Evolutionary conservation across 176 grass and related monocot species (phyloP).

Genomic region (Alopecurus myosuroides): DNA sequence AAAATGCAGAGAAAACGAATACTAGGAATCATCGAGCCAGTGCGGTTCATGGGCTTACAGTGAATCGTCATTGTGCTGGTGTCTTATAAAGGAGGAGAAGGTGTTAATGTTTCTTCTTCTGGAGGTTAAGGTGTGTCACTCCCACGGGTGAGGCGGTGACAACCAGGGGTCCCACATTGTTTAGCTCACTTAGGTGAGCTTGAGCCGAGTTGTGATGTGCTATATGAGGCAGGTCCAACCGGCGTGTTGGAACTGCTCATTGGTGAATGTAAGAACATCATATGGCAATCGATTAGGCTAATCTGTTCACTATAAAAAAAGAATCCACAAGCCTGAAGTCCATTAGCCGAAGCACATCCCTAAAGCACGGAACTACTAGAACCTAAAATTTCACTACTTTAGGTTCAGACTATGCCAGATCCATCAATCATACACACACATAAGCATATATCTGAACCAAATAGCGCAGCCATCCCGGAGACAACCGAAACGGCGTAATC

Average conservation of each 20-base stretch:
- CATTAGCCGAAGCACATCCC: not conserved
- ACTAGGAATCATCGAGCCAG: not conserved
- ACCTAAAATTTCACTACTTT: not conserved
- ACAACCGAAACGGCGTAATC: not conserved
- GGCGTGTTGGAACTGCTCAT: not conserved
- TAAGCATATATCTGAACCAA: not conserved
- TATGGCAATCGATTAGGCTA: not conserved
- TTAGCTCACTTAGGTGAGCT: not conserved
- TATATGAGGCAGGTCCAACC: not conserved
- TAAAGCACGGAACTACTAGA: constrained; percentile 17
- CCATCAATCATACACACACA: not conserved
- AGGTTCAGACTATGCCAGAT: constrained; percentile 5
- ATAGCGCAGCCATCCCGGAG: not conserved
- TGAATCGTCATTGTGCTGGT: not conserved
- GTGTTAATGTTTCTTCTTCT: not conserved
- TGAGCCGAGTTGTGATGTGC: not conserved
- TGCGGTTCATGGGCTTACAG: not conserved
- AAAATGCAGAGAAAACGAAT: not conserved
- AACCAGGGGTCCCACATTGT: not conserved
- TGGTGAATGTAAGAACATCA: not conserved
- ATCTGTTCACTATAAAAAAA: not conserved
- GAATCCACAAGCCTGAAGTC: not conserved
- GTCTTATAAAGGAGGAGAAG: not conserved
- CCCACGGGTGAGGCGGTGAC: not conserved
- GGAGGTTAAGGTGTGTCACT: not conserved